A percentile compares a stretch with the other conserved stretches of the same genome.
Evolutionary conservation across 2,329 filamentous ascomycete genomes (phyloP).

Genomic region (Fusarium proliferatum): DNA sequence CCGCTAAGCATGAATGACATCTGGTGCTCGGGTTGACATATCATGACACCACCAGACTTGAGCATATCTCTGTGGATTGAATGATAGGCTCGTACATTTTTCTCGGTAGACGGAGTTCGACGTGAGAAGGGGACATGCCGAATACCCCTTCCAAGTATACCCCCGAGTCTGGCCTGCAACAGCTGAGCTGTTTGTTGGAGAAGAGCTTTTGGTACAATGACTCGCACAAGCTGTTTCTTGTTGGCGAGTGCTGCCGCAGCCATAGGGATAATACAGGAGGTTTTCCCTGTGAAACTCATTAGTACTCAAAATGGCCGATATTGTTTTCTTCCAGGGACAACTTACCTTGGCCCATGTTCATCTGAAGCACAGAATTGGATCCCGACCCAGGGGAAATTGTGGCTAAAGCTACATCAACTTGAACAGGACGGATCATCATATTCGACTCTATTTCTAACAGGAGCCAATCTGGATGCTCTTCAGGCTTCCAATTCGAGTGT

Average conservation of each 20-base stretch:
- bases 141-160: slow-evolving; percentile 63
- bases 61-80: slow-evolving; percentile 55
- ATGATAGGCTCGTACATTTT: slow-evolving; percentile 48
- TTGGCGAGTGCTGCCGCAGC: slow-evolving; percentile 59
- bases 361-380: slow-evolving; percentile 69
- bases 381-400: slow-evolving; percentile 66
- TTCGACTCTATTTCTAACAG: slow-evolving; percentile 74
- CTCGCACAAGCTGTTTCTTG: slow-evolving; percentile 59
- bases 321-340: not conserved
- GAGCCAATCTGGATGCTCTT: slow-evolving; percentile 69
- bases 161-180: slow-evolving; percentile 65
- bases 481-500: slow-evolving; percentile 68
- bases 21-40: slow-evolving; percentile 71
- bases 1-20: slow-evolving; percentile 74
- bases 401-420: slow-evolving; percentile 70
- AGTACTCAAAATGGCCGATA: not conserved
- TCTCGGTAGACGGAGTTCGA: slow-evolving; percentile 49
- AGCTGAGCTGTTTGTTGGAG: slow-evolving; percentile 68
- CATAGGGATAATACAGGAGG: slow-evolving; percentile 67
- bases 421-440: slow-evolving; percentile 69
- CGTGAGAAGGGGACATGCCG: slow-evolving; percentile 69
- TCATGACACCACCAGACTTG: slow-evolving; percentile 61
- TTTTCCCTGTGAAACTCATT: slow-evolving; percentile 59
- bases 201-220: slow-evolving; percentile 68
- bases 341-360: slow-evolving; percentile 73